phyloP scores from a whole-genome alignment of 176 grass and related monocot genomes.

The Rhynchospora breviuscula region DNA sequence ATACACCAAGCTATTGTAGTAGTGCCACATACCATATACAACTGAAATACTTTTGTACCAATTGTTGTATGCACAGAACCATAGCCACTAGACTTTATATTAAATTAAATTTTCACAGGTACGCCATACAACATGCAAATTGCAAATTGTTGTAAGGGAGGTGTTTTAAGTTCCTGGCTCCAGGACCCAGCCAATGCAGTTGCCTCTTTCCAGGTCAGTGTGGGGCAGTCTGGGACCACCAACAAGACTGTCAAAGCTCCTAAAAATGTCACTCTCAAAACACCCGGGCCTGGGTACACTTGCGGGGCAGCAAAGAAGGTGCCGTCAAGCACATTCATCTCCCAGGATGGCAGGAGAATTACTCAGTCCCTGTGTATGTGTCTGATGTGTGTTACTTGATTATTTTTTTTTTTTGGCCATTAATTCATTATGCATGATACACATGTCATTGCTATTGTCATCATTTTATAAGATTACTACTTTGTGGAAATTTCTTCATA shows the following conservation, averaged over 20 bases:
- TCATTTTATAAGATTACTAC: neutral
- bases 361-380: constrained; percentile 61
- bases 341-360: constrained; percentile 51
- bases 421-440: neutral
- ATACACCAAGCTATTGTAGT: neutral
- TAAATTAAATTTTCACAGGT: constrained; percentile 9
- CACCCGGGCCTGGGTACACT: constrained; percentile 64
- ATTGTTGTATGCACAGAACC: neutral
- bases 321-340: constrained; percentile 50
- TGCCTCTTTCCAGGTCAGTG: constrained; percentile 60
- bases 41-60: neutral
- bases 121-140: constrained; percentile 47
- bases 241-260: constrained; percentile 55
- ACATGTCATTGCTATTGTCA: neutral
- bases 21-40: neutral
- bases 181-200: constrained; percentile 53
- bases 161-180: constrained; percentile 55
- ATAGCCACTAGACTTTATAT: neutral
- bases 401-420: neutral
- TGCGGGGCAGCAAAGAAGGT: constrained; percentile 42
- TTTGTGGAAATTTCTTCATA: neutral
- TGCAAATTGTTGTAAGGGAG: constrained; percentile 67
- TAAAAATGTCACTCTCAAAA: constrained; percentile 42
- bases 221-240: constrained; percentile 59
- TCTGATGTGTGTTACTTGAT: neutral